phyloP scores from a whole-genome alignment of 805 yeast genomes.

The Kodamaea fukazawae region DNA sequence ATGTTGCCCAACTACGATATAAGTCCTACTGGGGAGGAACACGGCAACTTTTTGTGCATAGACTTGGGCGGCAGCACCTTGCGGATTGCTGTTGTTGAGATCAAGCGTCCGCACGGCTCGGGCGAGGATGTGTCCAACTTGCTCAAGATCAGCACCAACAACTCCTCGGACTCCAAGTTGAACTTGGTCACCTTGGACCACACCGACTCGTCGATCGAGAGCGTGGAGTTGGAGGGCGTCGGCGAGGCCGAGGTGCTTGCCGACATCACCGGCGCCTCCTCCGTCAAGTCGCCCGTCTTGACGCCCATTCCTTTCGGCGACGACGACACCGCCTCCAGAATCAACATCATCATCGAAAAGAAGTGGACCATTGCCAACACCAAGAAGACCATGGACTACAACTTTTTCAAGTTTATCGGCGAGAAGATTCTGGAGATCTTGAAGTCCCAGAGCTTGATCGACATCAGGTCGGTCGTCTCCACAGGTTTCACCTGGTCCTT shows the following conservation, averaged over 20 bases:
- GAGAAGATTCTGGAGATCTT: conserved; percentile 30
- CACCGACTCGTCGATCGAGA: conserved; percentile 9
- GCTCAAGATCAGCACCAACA: conserved; percentile 4
- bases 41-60: conserved; percentile 43
- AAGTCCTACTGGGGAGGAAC: conserved; percentile 34
- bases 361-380: conserved; percentile 40
- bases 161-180: conserved; percentile 8
- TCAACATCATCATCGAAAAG: conserved; percentile 27
- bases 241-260: background rate
- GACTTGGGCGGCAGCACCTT: conserved; percentile 60
- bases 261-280: background rate
- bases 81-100: conserved; percentile 38
- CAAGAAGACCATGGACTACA: conserved; percentile 37
- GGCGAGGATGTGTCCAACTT: background rate
- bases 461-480: conserved; percentile 19
- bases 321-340: conserved; percentile 19
- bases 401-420: conserved; percentile 46
- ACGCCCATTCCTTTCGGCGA: background rate
- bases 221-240: conserved; percentile 1
- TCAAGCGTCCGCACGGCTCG: conserved; percentile 10
- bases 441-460: conserved; percentile 16
- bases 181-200: conserved; percentile 8
- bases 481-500: conserved; percentile 59
- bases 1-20: conserved; percentile 43
- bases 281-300: background rate